Evolutionary conservation across 1,284 basidiomycete species (phyloP).

Genomic region (Vanrija humicola): DNA sequence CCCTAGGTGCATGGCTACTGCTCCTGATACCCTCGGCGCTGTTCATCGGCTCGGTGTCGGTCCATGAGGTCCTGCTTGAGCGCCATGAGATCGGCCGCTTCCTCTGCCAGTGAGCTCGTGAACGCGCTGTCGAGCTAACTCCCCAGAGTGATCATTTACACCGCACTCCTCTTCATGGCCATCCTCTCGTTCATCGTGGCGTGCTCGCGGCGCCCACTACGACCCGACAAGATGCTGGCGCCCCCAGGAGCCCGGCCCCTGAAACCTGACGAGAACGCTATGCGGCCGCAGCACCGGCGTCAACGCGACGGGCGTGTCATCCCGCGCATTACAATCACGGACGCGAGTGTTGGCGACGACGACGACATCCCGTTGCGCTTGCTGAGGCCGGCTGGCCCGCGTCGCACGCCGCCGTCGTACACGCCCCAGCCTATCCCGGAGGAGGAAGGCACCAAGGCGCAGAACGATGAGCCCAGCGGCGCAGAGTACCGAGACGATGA

Average conservation of each 20-base stretch:
- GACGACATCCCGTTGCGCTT: conserved; percentile 34
- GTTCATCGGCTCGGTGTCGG: conserved; percentile 27
- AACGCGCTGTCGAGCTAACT: background rate
- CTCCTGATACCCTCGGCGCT: conserved; percentile 24
- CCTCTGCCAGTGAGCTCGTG: conserved; percentile 24
- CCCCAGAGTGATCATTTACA: conserved; percentile 24
- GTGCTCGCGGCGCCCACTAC: conserved; percentile 19
- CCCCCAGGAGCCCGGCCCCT: conserved; percentile 20
- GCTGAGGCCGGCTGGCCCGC: conserved; percentile 8
- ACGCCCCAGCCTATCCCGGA: conserved; percentile 11
- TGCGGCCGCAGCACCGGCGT: background rate
- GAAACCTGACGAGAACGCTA: conserved; percentile 6
- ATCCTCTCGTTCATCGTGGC: conserved; percentile 25
- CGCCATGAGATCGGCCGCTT: conserved; percentile 26
- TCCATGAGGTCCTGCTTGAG: conserved; percentile 24
- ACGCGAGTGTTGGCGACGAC: conserved; percentile 7
- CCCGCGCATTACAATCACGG: background rate
- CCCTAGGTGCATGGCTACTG: conserved; percentile 25
- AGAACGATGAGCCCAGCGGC: too few species aligned
- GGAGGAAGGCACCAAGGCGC: background rate
- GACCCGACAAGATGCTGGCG: conserved; percentile 29
- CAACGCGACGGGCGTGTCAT: background rate
- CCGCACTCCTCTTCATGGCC: conserved; percentile 25
- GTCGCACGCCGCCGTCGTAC: too few species aligned
- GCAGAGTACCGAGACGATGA: background rate